phyloP scores from a whole-genome alignment of 352 stramenopile species.

The Phytophthora boehmeriae region DNA sequence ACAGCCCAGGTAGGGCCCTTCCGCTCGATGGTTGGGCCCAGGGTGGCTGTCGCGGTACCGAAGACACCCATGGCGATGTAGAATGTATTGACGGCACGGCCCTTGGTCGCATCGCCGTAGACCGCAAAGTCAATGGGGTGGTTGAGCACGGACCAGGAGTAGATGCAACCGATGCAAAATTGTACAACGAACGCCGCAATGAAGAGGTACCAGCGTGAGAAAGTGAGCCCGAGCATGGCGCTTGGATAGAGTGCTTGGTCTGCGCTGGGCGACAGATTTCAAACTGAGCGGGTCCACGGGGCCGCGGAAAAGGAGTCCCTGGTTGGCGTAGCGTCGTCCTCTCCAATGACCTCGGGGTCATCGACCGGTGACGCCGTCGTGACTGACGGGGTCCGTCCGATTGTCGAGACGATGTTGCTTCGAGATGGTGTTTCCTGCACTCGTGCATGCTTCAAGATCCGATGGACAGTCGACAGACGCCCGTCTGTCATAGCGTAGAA shows the following conservation, averaged over 20 bases:
- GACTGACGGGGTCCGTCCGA: neutral
- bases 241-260: neutral
- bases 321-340: neutral
- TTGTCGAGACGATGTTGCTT: neutral
- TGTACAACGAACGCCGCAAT: constrained; percentile 63
- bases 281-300: constrained; percentile 1
- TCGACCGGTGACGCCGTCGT: too few species aligned
- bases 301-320: neutral
- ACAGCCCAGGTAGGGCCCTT: constrained; percentile 53
- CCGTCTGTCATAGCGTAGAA: constrained; percentile 4
- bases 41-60: constrained; percentile 53
- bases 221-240: constrained; percentile 35
- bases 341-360: too few species aligned
- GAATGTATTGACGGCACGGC: constrained; percentile 66
- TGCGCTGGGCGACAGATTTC: constrained; percentile 2
- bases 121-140: constrained; percentile 60
- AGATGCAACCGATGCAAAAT: constrained; percentile 75
- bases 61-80: constrained; percentile 73
- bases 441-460: neutral
- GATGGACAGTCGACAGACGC: neutral
- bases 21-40: constrained; percentile 66
- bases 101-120: constrained; percentile 53
- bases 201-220: constrained; percentile 76
- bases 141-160: constrained; percentile 78
- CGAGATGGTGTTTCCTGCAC: neutral